Percentiles rank a stretch among this genome's conserved stretches.
Evolutionary conservation across 192 early-diverging fungal species (phyloP).

Genomic region (Coemansia sp.): DNA sequence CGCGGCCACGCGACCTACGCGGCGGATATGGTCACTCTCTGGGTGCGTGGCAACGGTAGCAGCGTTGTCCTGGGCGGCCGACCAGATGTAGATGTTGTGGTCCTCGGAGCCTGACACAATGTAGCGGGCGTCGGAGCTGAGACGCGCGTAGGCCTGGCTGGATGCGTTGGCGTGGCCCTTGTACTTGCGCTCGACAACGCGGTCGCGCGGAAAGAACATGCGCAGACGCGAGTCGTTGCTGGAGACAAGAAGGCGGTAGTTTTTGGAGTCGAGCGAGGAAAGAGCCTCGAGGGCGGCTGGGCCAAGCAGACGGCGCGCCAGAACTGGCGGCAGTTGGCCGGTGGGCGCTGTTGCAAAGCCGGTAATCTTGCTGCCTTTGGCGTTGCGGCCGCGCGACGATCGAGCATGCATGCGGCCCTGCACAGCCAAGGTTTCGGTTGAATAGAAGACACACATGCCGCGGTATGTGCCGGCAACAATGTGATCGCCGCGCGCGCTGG

Average conservation of each 20-base stretch:
- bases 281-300: not conserved
- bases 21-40: conserved; percentile 37
- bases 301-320: conserved; percentile 53
- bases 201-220: conserved; percentile 75
- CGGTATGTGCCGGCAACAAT: conserved; percentile 73
- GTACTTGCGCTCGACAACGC: conserved; percentile 76
- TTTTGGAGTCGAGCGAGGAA: not conserved
- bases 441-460: conserved; percentile 83
- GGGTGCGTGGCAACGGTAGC: conserved; percentile 51
- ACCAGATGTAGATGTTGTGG: conserved; percentile 71
- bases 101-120: conserved; percentile 86
- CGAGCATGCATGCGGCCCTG: conserved; percentile 80
- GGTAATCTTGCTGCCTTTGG: conserved; percentile 76
- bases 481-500: conserved; percentile 64
- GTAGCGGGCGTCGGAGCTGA: conserved; percentile 74
- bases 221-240: conserved; percentile 83
- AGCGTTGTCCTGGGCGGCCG: conserved; percentile 53
- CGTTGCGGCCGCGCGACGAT: conserved; percentile 58
- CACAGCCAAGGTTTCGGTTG: conserved; percentile 73
- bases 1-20: conserved; percentile 26
- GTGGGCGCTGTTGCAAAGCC: conserved; percentile 62
- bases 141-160: conserved; percentile 74
- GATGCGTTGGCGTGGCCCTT: conserved; percentile 72
- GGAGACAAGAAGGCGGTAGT: conserved; percentile 48
- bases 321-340: conserved; percentile 38